Base-by-base conservation (phyloP, 306 rosid species). In the Aeschynomene evenia region DNA sequence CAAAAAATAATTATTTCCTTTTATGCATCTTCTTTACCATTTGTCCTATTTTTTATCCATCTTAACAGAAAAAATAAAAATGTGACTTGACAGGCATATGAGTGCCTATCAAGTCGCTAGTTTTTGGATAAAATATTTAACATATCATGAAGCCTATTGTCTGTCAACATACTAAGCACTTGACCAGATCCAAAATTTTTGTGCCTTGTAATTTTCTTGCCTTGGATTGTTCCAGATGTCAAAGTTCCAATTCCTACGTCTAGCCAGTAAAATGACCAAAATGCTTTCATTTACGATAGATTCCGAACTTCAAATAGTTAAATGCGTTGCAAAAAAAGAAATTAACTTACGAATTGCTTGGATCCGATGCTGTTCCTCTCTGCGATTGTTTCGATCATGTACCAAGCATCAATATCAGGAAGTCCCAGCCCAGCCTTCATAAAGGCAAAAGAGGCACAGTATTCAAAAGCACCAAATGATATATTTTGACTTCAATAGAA, bases 391-490 rank as follows among this genome's bases (percentile, higher is more conserved):
- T 91, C 99, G 43, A 91, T 87, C 87, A 91, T 85, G 85, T 84
- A 91, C 99, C 99, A 94, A 64, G 97, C 87, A 85, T 91, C 99
- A 42, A 66, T 80, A 76, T 91, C 97, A 70, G 89, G 89, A 80
- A 94, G 95, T 76, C 99, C 99, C 66, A 94, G 76, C 29, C 99
- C 99, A 77, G 96, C 97, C 99, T 94, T 83, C 75, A 80, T 16
- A 12, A 61, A 61, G 71, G 59, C 20, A 63, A 52, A 71, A 73
- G 28, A 81, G 67, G 53, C 18, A 69, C 70, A 63, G 67, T 24
- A 61, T 63, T 57, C 12, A 24, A 52, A 70, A 59, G 26, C 66
- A 79, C 22, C 28, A 68, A 52, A 68, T 23, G 29, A 52, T 21
- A 16, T 75, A 63, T 28, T 37, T 67, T 48, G 43, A 33, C 18